Conservation (phyloP, 2,329 filamentous ascomycete genomes). For the Trichophyton simii region DNA sequence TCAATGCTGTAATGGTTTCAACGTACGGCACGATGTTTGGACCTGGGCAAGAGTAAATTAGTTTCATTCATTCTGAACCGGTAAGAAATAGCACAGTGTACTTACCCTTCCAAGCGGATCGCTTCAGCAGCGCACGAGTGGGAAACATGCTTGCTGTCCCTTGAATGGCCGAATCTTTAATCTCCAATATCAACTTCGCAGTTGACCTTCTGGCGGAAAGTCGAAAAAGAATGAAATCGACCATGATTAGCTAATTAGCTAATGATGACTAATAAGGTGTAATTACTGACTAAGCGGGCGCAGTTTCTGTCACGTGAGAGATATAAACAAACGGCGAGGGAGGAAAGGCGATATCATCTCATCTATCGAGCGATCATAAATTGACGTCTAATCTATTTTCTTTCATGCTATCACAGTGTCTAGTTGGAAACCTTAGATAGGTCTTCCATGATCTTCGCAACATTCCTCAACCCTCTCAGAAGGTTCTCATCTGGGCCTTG, state of each 20-base stretch:
- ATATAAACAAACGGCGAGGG: background rate
- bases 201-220: background rate
- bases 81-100: background rate
- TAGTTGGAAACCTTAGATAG: conserved; percentile 32
- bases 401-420: background rate
- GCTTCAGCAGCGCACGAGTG: conserved; percentile 54
- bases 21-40: conserved; percentile 60
- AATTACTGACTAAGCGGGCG: background rate
- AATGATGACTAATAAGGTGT: background rate
- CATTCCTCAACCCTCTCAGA: conserved; percentile 59
- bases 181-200: background rate
- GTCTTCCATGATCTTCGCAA: conserved; percentile 58
- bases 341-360: background rate
- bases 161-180: background rate
- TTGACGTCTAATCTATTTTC: background rate
- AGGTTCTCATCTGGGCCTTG: conserved; percentile 77
- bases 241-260: background rate
- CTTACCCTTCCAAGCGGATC: conserved; percentile 81
- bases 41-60: conserved; percentile 31
- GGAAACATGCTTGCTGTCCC: conserved; percentile 48
- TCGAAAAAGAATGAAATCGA: background rate
- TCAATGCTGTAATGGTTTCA: background rate
- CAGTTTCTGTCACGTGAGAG: background rate
- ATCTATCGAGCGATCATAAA: background rate
- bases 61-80: background rate